phyloP scores from a whole-genome alignment of 1,284 basidiomycete species.

The Pseudozyma tsukubaensis region DNA sequence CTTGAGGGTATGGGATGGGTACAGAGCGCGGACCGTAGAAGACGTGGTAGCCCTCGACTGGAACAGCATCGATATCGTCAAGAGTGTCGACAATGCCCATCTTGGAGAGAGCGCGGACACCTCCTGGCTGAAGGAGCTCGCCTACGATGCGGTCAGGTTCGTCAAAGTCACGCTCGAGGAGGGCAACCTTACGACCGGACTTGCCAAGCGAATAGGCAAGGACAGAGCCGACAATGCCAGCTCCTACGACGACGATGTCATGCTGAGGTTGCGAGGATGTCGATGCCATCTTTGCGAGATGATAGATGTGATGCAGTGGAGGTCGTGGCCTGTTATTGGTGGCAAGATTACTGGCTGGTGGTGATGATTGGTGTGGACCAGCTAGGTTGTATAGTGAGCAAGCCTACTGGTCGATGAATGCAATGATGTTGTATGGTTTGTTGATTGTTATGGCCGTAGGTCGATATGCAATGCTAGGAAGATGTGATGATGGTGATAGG shows the following conservation, averaged over 20 bases:
- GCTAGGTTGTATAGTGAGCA: conserved; percentile 12
- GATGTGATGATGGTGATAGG: not conserved
- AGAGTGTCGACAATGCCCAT: conserved; percentile 80
- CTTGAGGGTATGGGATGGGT: conserved; percentile 86
- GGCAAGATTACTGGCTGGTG: not conserved
- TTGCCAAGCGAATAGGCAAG: conserved; percentile 63
- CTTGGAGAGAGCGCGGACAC: conserved; percentile 79
- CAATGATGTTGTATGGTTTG: not conserved
- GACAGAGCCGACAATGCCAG: conserved; percentile 65
- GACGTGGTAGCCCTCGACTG: conserved; percentile 88
- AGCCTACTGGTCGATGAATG: conserved; percentile 22
- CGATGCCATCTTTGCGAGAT: conserved; percentile 12
- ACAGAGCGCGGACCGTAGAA: conserved; percentile 76
- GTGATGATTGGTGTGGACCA: conserved; percentile 19
- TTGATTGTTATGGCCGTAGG: not conserved
- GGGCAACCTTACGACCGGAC: conserved; percentile 71
- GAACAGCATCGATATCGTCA: conserved; percentile 87
- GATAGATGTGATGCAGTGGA: not conserved
- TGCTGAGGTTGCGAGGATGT: conserved; percentile 1
- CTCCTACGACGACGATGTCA: conserved; percentile 66
- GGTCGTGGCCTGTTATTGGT: not conserved
- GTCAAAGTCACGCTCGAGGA: conserved; percentile 77
- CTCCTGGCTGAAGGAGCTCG: conserved; percentile 94
- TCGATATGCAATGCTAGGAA: not conserved
- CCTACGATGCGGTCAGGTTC: conserved; percentile 98